Evolutionary conservation across 345 rosid species (phyloP).

Genomic region (Rubroshorea leprosula): DNA sequence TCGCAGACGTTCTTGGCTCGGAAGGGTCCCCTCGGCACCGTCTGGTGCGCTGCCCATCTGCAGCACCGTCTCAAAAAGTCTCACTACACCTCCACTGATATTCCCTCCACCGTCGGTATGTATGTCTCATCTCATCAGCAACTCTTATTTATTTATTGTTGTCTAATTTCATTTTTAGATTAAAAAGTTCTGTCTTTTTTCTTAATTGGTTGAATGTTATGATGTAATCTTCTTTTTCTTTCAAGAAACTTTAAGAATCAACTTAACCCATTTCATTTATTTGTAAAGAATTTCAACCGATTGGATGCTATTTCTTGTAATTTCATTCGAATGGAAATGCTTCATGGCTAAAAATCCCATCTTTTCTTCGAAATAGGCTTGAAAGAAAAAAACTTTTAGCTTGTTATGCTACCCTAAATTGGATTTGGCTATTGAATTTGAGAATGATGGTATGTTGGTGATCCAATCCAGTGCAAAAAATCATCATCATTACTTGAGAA

Average conservation of each 20-base stretch:
- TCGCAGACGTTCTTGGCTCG: constrained; percentile 67
- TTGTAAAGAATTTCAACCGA: too few species aligned
- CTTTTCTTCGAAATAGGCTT: too few species aligned
- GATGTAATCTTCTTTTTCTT: not conserved
- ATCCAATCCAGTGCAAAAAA: not conserved
- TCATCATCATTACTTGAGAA: too few species aligned
- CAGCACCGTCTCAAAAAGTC: constrained; percentile 76
- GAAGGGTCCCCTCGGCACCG: constrained; percentile 75
- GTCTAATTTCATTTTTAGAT: not conserved
- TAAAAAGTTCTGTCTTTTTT: not conserved
- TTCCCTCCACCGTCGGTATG: constrained; percentile 67
- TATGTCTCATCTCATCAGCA: constrained; percentile 3
- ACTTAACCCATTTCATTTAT: too few species aligned
- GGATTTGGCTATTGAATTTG: not conserved
- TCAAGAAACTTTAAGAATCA: too few species aligned
- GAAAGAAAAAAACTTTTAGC: too few species aligned
- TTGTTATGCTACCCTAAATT: too few species aligned
- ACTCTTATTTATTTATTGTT: not conserved
- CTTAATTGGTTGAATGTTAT: not conserved
- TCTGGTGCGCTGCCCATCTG: constrained; percentile 86
- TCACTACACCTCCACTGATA: constrained; percentile 67
- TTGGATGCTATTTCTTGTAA: not conserved
- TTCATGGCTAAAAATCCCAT: too few species aligned
- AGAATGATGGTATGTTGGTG: not conserved
- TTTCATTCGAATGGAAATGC: too few species aligned